A percentile compares a stretch with the other conserved stretches of the same genome.
phyloP scores from a whole-genome alignment of 2,329 filamentous ascomycete species.

The Alternaria sp. region DNA sequence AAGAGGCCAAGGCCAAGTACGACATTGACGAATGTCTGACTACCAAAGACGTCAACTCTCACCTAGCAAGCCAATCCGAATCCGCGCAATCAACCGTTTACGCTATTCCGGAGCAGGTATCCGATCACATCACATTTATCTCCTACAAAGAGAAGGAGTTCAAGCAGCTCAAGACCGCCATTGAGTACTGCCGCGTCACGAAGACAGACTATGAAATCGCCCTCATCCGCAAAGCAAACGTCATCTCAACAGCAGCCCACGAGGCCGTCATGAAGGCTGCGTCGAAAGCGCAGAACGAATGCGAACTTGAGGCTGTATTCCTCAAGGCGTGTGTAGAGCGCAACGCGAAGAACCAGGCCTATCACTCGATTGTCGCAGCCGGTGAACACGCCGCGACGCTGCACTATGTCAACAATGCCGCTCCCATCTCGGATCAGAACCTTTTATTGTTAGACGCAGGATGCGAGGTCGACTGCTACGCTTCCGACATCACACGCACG shows the following conservation, averaged over 20 bases:
- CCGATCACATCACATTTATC: conserved; percentile 72
- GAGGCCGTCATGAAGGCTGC: conserved; percentile 70
- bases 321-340: conserved; percentile 75
- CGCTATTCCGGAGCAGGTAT: conserved; percentile 79
- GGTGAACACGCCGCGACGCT: conserved; percentile 83
- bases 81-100: conserved; percentile 64
- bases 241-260: conserved; percentile 79
- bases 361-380: conserved; percentile 82
- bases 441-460: conserved; percentile 87
- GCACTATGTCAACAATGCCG: conserved; percentile 73
- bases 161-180: conserved; percentile 63
- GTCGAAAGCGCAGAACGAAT: conserved; percentile 73
- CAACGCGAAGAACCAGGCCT: conserved; percentile 82
- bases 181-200: conserved; percentile 79
- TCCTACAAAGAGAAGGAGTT: conserved; percentile 71
- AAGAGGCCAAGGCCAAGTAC: conserved; percentile 75
- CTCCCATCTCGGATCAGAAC: conserved; percentile 64
- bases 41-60: conserved; percentile 76
- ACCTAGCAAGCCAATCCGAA: conserved; percentile 64
- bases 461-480: conserved; percentile 59
- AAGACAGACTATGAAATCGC: conserved; percentile 88
- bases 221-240: conserved; percentile 80
- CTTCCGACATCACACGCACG: conserved; percentile 75
- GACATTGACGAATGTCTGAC: conserved; percentile 72
- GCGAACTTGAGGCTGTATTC: conserved; percentile 82